Percentiles rank a stretch among this genome's conserved stretches.
These are phyloP conservation scores for Xylaria sp. DNA, from an alignment of 2,329 filamentous ascomycete genomes.

Conservation along the genomic window DNA sequence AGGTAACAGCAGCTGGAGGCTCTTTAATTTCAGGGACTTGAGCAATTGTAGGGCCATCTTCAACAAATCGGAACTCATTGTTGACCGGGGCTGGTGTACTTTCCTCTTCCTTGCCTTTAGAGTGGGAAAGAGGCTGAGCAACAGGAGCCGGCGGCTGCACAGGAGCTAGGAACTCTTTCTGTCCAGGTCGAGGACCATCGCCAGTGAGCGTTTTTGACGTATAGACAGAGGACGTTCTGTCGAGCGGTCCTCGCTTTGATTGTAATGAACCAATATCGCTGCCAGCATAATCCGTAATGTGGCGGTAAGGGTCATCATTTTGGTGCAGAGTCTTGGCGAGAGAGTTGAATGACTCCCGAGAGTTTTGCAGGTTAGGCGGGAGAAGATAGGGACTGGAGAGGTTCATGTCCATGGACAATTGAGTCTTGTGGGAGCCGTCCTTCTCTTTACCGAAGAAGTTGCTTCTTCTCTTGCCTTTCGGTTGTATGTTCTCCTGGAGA, in stretches of 20 bases:
- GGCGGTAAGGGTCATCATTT: slow-evolving; percentile 80
- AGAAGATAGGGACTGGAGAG: slow-evolving; percentile 85
- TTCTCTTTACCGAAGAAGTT: slow-evolving; percentile 53
- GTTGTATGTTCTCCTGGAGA: slow-evolving; percentile 52
- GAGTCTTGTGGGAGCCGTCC: slow-evolving; percentile 41
- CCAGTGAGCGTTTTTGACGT: slow-evolving; percentile 35
- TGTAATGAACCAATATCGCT: slow-evolving; percentile 54
- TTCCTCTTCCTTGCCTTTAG: slow-evolving; percentile 13
- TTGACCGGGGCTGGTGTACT: slow-evolving; percentile 21
- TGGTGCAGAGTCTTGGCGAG: slow-evolving; percentile 69
- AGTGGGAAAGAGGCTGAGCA: slow-evolving; percentile 20
- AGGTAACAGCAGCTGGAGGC: slow-evolving; percentile 34
- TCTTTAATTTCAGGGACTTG: slow-evolving; percentile 35
- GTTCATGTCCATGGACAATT: slow-evolving; percentile 68
- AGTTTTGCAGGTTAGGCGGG: slow-evolving; percentile 73
- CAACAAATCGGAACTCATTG: slow-evolving; percentile 35
- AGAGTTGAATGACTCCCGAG: slow-evolving; percentile 80
- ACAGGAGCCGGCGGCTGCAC: slow-evolving; percentile 26
- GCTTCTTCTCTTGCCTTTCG: slow-evolving; percentile 42
- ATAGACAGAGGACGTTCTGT: slow-evolving; percentile 41
- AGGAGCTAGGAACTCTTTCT: slow-evolving; percentile 34
- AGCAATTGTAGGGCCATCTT: slow-evolving; percentile 27
- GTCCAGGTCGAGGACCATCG: slow-evolving; percentile 32
- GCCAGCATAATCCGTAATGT: slow-evolving; percentile 50
- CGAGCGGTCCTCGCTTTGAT: slow-evolving; percentile 38